A percentile compares a stretch with the other conserved stretches of the same genome.
Conservation (phyloP, 2,329 filamentous ascomycete genomes). For the Aspergillus pseudoviridinutans region DNA sequence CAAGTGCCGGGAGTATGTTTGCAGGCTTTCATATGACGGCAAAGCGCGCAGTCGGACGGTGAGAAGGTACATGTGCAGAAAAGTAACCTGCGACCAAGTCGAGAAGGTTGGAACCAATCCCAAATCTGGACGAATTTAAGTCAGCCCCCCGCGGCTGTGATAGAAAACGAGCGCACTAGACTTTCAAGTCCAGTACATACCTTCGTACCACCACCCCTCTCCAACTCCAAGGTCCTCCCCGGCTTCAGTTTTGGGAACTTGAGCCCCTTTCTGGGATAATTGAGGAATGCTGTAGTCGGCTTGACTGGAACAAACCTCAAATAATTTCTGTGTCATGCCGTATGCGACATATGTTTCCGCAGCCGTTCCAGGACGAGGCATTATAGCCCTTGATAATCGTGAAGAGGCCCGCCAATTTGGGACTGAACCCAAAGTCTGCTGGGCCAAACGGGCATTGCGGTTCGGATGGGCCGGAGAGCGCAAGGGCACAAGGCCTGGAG, state of each 20-base stretch:
- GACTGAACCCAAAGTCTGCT: background rate
- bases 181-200: constrained; percentile 47
- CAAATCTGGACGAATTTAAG: constrained; percentile 54
- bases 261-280: constrained; percentile 60
- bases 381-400: constrained; percentile 27
- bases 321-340: constrained; percentile 71
- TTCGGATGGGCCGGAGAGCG: background rate
- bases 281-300: constrained; percentile 75
- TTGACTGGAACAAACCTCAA: constrained; percentile 67
- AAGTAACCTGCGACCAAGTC: constrained; percentile 93
- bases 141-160: background rate
- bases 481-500: background rate
- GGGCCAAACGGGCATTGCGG: background rate
- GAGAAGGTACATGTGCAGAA: constrained; percentile 92
- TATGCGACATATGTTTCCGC: constrained; percentile 74
- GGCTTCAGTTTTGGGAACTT: constrained; percentile 66
- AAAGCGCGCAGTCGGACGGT: constrained; percentile 79
- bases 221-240: constrained; percentile 80
- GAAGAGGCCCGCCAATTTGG: constrained; percentile 19
- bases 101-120: constrained; percentile 82
- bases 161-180: background rate
- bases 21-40: constrained; percentile 59
- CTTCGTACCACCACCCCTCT: constrained; percentile 74
- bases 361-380: constrained; percentile 34
- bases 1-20: constrained; percentile 81